Conservation (phyloP, 768 basidiomycete genomes). For the Termitomyces titanicus region DNA sequence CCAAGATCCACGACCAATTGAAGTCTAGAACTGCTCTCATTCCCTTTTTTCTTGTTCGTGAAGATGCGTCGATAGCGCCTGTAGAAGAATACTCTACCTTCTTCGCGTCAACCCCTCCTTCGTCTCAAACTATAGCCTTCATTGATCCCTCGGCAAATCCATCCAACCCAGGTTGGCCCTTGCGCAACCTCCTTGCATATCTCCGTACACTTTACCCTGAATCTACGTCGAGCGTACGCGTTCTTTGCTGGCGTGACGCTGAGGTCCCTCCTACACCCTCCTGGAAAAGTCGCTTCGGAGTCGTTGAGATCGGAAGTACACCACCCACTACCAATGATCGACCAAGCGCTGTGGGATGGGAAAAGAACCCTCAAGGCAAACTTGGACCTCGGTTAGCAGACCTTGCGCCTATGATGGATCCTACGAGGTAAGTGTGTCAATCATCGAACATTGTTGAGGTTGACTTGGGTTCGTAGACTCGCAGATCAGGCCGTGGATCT, state of each 20-base stretch:
- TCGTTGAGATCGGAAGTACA: slow-evolving; percentile 33
- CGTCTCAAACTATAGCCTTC: slow-evolving; percentile 51
- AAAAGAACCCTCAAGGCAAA: slow-evolving; percentile 86
- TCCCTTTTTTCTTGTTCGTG: slow-evolving; percentile 63
- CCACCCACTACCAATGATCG: slow-evolving; percentile 18
- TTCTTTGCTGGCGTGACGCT: slow-evolving; percentile 77
- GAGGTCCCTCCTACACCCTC: slow-evolving; percentile 40
- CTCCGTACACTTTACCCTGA: slow-evolving; percentile 59
- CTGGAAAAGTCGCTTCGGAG: slow-evolving; percentile 67
- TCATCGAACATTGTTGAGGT: neutral
- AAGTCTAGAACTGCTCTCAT: slow-evolving; percentile 28
- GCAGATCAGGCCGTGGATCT: slow-evolving; percentile 98
- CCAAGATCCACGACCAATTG: slow-evolving; percentile 49
- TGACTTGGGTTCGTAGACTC: slow-evolving; percentile 44
- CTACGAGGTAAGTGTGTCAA: slow-evolving; percentile 49
- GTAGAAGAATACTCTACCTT: slow-evolving; percentile 59
- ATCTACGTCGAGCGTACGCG: slow-evolving; percentile 44
- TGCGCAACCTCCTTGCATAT: slow-evolving; percentile 88
- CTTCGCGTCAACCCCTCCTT: slow-evolving; percentile 35
- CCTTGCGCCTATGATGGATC: slow-evolving; percentile 96
- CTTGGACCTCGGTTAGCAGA: slow-evolving; percentile 86
- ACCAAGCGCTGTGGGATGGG: slow-evolving; percentile 89
- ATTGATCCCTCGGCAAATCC: slow-evolving; percentile 82
- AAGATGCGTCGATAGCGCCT: slow-evolving; percentile 39
- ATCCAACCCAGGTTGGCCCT: slow-evolving; percentile 83